These are phyloP conservation scores for Auriscalpium orientale DNA, from an alignment of 768 basidiomycete species.

Conservation along the genomic window DNA sequence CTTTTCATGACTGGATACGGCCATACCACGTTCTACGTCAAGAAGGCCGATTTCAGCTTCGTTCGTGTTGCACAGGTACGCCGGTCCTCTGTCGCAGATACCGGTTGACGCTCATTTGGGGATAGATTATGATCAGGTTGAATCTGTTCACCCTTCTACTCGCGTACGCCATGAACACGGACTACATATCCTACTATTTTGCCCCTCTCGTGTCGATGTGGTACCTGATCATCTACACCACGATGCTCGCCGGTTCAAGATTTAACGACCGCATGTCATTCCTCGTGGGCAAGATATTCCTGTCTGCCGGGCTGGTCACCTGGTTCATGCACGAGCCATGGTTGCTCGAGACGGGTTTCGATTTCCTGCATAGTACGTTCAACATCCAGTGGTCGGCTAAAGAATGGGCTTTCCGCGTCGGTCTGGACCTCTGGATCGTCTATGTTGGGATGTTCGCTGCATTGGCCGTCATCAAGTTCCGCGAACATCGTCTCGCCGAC, in stretches of 20 bases:
- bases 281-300: slow-evolving; percentile 60
- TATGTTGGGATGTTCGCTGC: slow-evolving; percentile 82
- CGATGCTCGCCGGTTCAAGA: slow-evolving; percentile 61
- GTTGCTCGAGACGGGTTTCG: slow-evolving; percentile 60
- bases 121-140: slow-evolving; percentile 67
- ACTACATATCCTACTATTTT: slow-evolving; percentile 89
- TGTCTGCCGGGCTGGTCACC: slow-evolving; percentile 58
- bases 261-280: slow-evolving; percentile 66
- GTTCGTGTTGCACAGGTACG: slow-evolving; percentile 64
- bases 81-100: not conserved
- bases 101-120: not conserved
- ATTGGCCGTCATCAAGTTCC: slow-evolving; percentile 64
- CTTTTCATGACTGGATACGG: slow-evolving; percentile 94
- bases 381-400: slow-evolving; percentile 75
- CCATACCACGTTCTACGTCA: slow-evolving; percentile 81
- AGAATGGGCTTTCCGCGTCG: slow-evolving; percentile 87
- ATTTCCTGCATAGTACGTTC: slow-evolving; percentile 54
- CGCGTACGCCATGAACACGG: slow-evolving; percentile 86
- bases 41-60: slow-evolving; percentile 83
- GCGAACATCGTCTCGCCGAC: slow-evolving; percentile 64
- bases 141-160: slow-evolving; percentile 79
- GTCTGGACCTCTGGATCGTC: slow-evolving; percentile 83
- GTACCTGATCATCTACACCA: slow-evolving; percentile 81
- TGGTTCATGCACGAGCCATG: slow-evolving; percentile 57
- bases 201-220: slow-evolving; percentile 86